These are phyloP conservation scores for Solanum sitiens DNA, from an alignment of 257 asterid genomes.

Conservation along the genomic window DNA sequence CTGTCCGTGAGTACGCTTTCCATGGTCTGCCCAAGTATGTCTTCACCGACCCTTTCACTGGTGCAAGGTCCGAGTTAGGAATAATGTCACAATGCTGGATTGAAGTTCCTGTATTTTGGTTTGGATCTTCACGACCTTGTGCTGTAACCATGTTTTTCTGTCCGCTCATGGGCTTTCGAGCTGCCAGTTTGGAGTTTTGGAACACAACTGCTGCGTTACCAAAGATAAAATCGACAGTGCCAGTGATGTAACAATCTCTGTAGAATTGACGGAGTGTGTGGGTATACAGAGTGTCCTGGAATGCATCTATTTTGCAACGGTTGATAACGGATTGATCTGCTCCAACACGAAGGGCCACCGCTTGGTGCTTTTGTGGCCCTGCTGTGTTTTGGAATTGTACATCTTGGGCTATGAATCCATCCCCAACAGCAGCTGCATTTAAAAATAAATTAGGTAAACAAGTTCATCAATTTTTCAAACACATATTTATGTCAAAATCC, in stretches of 20 bases:
- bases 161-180: slow-evolving; percentile 20
- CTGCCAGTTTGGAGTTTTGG: slow-evolving; percentile 27
- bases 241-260: slow-evolving; percentile 36
- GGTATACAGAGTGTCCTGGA: slow-evolving; percentile 43
- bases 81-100: slow-evolving; percentile 20
- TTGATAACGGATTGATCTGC: slow-evolving; percentile 37
- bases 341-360: slow-evolving; percentile 43
- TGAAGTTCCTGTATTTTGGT: slow-evolving; percentile 28
- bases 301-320: slow-evolving; percentile 30
- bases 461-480: neutral
- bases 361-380: slow-evolving; percentile 44
- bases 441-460: neutral
- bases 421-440: slow-evolving; percentile 34
- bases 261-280: slow-evolving; percentile 50
- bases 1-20: slow-evolving; percentile 15
- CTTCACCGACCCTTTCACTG: neutral
- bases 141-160: slow-evolving; percentile 45
- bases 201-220: slow-evolving; percentile 37
- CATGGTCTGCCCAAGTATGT: slow-evolving; percentile 18
- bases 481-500: neutral
- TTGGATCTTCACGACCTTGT: slow-evolving; percentile 35
- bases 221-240: slow-evolving; percentile 51
- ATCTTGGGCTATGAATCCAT: slow-evolving; percentile 52
- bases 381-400: slow-evolving; percentile 39
- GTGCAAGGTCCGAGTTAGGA: slow-evolving; percentile 5